Base-by-base conservation (phyloP, 768 basidiomycete species). In the Suillus plorans region DNA sequence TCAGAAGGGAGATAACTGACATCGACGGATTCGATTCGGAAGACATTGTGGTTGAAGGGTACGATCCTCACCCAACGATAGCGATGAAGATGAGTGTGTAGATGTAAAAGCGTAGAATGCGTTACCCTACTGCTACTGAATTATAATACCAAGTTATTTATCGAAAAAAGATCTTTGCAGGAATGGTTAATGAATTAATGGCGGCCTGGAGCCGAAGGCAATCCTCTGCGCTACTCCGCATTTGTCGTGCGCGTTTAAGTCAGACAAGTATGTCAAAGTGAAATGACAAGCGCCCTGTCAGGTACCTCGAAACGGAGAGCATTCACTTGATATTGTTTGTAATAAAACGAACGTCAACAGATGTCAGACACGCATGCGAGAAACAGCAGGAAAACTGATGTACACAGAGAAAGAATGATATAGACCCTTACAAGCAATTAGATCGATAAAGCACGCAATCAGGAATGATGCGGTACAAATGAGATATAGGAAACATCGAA, bases 41-140 rank as follows among this genome's bases (percentile, higher is more conserved):
- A n/a, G 96, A 98, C 76, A 86, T 97, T 63, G 84, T 88, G 60
- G 86, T 99, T 12, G 90, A 94, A 63, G 92, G 93, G 3, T 98
- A 98, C 72, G 82, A 91, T 67, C 89, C 92, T 12, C 86, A 94
- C 74, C 89, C 89, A 3, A 82, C 85, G 67, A 93, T 98, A 70
- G 82, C 91, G 41, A 97, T 97, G 95, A 95, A 95, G 81, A 97
- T 98, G 97, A 95, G 92, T 75, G 93, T 94, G 53, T 93, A 76
- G 60, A 57, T 47, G n/a, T 31, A 20, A 28, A 56, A 61, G 10
- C 28, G 28, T 42, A 58, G 41, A 47, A 45, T n/a, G 42, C 5
- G 16, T 58, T 58, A 10, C 57, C 25, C 16, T 25, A 16, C 25
- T 58, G 9, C 25, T 10, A 39, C 37, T 57, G n/a, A 37, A 25